These are phyloP conservation scores for Vaccinium macrocarpon DNA, from an alignment of 148 eudicot species.

Conservation along the genomic window DNA sequence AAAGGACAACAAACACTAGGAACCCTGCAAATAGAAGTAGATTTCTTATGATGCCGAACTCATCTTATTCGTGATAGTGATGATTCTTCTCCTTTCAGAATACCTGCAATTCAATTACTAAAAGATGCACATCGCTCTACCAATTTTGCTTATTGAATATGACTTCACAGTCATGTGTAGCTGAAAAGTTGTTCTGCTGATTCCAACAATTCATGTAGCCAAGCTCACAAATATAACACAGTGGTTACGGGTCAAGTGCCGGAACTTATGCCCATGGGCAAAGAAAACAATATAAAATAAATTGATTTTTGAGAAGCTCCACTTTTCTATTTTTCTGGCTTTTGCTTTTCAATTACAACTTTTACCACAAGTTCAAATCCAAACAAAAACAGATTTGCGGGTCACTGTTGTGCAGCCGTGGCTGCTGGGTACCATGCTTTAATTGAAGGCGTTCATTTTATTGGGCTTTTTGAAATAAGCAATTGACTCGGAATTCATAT, in stretches of 20 bases:
- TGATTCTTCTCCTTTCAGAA: constrained; percentile 6
- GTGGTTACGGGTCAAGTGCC: neutral
- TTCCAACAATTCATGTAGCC: neutral
- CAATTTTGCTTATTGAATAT: neutral
- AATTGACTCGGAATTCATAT: neutral
- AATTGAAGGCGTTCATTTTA: neutral
- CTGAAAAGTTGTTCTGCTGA: neutral
- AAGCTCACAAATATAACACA: neutral
- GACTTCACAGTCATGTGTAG: neutral
- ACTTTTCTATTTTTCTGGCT: neutral
- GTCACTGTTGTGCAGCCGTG: neutral
- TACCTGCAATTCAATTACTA: neutral
- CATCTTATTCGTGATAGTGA: neutral
- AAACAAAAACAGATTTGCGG: neutral
- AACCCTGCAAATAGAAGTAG: neutral
- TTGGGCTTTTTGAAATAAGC: neutral
- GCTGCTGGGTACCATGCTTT: neutral
- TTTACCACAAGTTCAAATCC: neutral
- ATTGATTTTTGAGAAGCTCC: neutral
- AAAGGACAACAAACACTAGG: neutral
- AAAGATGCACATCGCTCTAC: neutral
- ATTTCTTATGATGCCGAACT: neutral
- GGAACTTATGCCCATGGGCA: neutral
- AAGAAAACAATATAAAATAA: neutral
- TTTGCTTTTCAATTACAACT: neutral